Evolutionary conservation across 129 eudicot species (phyloP), one percentile per base, ranked within the genome.

Genomic region (Lactuca sativa): DNA sequence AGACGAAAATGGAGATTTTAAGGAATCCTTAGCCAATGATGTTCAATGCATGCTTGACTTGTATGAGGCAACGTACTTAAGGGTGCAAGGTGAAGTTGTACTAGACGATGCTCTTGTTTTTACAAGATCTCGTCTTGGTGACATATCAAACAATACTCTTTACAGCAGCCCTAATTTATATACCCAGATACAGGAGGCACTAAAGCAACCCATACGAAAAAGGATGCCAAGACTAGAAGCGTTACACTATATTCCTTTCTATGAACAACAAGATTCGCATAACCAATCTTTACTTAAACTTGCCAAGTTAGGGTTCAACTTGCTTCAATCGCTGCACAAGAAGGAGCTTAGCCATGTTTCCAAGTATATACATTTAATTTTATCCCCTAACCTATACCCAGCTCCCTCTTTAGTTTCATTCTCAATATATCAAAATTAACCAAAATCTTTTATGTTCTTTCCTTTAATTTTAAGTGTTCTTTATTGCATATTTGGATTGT

Each of bases 221-320:
- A 71, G 82, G 9, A 5, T 67, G 3, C 74, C 77, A 30, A 63
- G 82, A 7, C 6, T 85, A 6, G 82, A 78, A 61, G 70, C 78
- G 7, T 56, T 73, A 3, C 16, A 32, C 14, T 82, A 47, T 82
- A 78, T 85, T 0, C 64, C 82, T n/a, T 4, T 68, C 21, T 85
- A 85, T 51, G 69, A 82, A 47, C 48, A 79, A 33, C 38, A 56
- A 12, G 69, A 57, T 37, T 66, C 70, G 0, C 69, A 58, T 17
- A 68, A 65, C 18, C 18, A 21, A 9, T 10, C 38, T 10, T 65
- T 65, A 48, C 16, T 65, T 17, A 44, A 21, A 31, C 70, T 65
- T 44, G 70, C 56, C 56, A 48, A 65, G 56, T 41, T 63, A 16
- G 69, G 49, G 10, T 62, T 36, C 66, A 57, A 57, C 62, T 14